These are phyloP conservation scores for Solanum aculeatissimum DNA, from an alignment of 305 asterid genomes.

Conservation along the genomic window DNA sequence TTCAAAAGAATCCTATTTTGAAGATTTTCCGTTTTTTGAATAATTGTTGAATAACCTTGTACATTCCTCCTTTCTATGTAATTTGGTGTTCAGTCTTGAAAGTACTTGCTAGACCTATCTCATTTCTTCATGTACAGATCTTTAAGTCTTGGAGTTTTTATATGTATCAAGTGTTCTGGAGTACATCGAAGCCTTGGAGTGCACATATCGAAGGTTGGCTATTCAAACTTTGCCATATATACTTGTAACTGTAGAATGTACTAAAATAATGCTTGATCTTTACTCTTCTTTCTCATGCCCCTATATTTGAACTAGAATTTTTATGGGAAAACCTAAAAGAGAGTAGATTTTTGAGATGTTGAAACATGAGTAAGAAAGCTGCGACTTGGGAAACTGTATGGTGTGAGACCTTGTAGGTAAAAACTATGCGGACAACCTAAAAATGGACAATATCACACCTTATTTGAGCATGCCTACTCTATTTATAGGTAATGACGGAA, in stretches of 20 bases:
- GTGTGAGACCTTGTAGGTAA: background rate
- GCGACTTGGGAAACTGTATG: background rate
- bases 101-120: slow-evolving; percentile 2
- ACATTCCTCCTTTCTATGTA: background rate
- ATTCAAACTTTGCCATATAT: background rate
- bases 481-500: background rate
- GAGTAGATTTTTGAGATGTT: background rate
- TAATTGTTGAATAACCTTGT: background rate
- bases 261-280: background rate
- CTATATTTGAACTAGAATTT: background rate
- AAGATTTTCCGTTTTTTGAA: background rate
- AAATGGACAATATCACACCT: background rate
- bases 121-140: slow-evolving; percentile 47
- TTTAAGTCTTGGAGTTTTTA: slow-evolving; percentile 60
- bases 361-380: background rate
- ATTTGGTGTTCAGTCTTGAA: background rate
- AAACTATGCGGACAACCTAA: background rate
- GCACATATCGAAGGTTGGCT: slow-evolving; percentile 79
- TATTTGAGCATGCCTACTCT: background rate
- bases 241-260: background rate
- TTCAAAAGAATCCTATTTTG: background rate
- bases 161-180: slow-evolving; percentile 96
- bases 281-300: background rate
- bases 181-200: slow-evolving; percentile 97
- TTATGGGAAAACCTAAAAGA: background rate